Conservation (phyloP, 2,329 filamentous ascomycete genomes). For the Lecanicillium sp. region DNA sequence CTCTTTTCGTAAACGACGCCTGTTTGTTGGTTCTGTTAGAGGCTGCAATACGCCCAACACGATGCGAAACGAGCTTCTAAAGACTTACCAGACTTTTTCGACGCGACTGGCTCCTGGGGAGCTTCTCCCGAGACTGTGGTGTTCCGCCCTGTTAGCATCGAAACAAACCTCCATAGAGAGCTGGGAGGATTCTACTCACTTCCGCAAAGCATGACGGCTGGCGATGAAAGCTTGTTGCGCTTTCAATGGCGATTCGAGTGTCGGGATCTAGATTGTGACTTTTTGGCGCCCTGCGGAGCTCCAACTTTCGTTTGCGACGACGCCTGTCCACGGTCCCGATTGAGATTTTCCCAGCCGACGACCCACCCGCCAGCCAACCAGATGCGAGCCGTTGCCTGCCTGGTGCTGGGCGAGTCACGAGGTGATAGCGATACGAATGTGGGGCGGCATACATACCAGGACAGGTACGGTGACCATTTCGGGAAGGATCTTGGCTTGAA, state of each 20-base stretch:
- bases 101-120: constrained; percentile 89
- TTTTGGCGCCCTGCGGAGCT: too few species aligned
- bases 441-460: background rate
- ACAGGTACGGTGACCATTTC: background rate
- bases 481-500: too few species aligned
- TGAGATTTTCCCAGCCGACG: constrained; percentile 1
- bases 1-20: constrained; percentile 92
- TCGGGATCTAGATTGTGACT: too few species aligned
- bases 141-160: background rate
- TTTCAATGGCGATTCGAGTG: constrained; percentile 20
- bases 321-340: background rate
- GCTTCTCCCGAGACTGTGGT: constrained; percentile 84
- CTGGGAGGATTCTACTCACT: constrained; percentile 24
- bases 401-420: background rate
- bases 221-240: constrained; percentile 16
- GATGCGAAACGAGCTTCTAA: too few species aligned
- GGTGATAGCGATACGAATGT: background rate
- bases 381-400: background rate
- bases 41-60: background rate
- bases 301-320: background rate
- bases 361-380: background rate
- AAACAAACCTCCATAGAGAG: constrained; percentile 4
- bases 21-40: constrained; percentile 25
- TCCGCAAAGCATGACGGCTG: constrained; percentile 38
- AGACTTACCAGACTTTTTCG: constrained; percentile 78